These are phyloP conservation scores for Triticum turgidum DNA, from an alignment of 176 grass and related monocot species.

Conservation along the genomic window DNA sequence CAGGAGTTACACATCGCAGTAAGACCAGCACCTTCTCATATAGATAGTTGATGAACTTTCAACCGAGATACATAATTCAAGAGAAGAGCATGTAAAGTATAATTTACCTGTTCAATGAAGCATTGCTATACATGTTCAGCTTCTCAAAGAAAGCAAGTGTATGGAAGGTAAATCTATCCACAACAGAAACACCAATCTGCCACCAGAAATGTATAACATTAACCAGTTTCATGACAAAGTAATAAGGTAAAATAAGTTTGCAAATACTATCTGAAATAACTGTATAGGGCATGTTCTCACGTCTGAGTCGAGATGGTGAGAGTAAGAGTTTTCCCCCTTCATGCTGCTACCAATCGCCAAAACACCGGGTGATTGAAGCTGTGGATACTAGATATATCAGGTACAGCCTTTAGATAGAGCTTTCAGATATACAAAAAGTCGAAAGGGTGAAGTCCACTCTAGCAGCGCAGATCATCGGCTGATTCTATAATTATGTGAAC, in stretches of 20 bases:
- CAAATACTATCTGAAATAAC: constrained; percentile 13
- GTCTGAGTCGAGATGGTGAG: constrained; percentile 96
- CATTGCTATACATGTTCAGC: constrained; percentile 99
- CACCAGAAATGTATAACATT: constrained; percentile 30
- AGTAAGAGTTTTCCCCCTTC: constrained; percentile 99
- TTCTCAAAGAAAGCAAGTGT: constrained; percentile 99
- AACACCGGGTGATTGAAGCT: constrained; percentile 97
- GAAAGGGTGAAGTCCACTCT: not conserved
- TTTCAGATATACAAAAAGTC: not conserved
- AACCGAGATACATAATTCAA: not conserved
- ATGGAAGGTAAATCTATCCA: constrained; percentile 98
- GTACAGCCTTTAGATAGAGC: not conserved
- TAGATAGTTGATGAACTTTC: constrained; percentile 1
- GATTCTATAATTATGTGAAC: not conserved
- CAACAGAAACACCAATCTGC: constrained; percentile 98
- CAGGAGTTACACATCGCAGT: not conserved
- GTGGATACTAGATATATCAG: constrained; percentile 31
- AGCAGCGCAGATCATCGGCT: not conserved
- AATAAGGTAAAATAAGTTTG: constrained; percentile 1
- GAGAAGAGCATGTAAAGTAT: not conserved
- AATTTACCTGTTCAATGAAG: constrained; percentile 85
- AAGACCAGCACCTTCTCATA: constrained; percentile 9
- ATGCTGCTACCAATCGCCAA: constrained; percentile 91
- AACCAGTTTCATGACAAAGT: constrained; percentile 7
- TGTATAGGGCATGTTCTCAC: constrained; percentile 53